phyloP scores from a whole-genome alignment of 1,284 basidiomycete genomes.

The Acaromyces ingoldii region DNA sequence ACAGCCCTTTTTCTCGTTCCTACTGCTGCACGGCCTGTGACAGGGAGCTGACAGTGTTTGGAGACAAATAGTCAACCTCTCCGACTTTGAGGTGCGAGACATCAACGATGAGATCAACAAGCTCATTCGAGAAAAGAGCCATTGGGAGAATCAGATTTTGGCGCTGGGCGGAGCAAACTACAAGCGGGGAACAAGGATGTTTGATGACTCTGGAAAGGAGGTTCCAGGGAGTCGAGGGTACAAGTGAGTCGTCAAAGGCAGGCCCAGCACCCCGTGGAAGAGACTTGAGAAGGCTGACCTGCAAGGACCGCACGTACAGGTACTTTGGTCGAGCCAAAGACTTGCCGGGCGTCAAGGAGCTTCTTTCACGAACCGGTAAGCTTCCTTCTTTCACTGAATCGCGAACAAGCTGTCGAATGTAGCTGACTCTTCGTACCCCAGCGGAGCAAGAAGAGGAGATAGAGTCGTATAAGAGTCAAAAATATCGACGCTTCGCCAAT shows the following conservation, averaged over 20 bases:
- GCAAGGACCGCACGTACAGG: conserved; percentile 57
- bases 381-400: too few species aligned
- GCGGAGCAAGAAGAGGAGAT: conserved; percentile 71
- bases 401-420: background rate
- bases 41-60: too few species aligned
- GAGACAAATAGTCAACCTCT: conserved; percentile 69
- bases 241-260: conserved; percentile 73
- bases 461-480: conserved; percentile 64
- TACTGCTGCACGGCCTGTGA: too few species aligned
- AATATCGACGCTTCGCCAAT: conserved; percentile 82
- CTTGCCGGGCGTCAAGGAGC: conserved; percentile 87
- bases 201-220: conserved; percentile 81
- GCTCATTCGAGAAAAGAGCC: conserved; percentile 84
- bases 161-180: conserved; percentile 94
- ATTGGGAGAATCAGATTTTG: conserved; percentile 97
- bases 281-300: too few species aligned
- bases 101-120: conserved; percentile 98
- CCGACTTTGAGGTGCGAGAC: conserved; percentile 93
- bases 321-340: conserved; percentile 98
- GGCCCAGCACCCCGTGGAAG: too few species aligned
- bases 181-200: conserved; percentile 77
- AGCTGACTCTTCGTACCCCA: background rate
- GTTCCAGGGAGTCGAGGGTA: conserved; percentile 96
- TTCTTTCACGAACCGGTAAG: conserved; percentile 67
- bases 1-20: too few species aligned